phyloP scores from a whole-genome alignment of 1,139 yeast species.

The Suzukiozyma palmioleophila region DNA sequence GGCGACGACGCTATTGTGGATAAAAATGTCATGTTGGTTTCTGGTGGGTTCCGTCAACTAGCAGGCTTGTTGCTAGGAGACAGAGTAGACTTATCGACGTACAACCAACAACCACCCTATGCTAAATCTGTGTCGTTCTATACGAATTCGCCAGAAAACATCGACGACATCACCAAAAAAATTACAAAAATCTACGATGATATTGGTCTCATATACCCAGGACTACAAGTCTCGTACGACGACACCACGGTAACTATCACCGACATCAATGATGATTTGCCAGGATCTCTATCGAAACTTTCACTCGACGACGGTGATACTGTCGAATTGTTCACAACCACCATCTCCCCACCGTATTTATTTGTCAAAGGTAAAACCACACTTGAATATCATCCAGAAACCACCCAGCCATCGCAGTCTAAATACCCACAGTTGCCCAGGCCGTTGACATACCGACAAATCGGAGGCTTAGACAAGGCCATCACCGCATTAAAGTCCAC shows the following conservation, averaged over 20 bases:
- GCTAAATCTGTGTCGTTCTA: constrained; percentile 25
- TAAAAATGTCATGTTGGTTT: constrained; percentile 51
- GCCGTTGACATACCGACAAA: constrained; percentile 40
- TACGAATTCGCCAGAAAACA: not conserved
- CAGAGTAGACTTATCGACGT: constrained; percentile 49
- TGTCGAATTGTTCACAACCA: constrained; percentile 11
- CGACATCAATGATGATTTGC: constrained; percentile 21
- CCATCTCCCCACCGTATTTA: constrained; percentile 43
- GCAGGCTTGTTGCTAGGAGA: constrained; percentile 71
- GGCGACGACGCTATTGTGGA: constrained; percentile 38
- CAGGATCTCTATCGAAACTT: constrained; percentile 24
- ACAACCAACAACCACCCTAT: constrained; percentile 45
- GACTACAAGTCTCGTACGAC: constrained; percentile 26
- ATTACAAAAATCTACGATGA: constrained; percentile 41
- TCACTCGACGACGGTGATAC: constrained; percentile 13
- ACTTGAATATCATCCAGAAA: constrained; percentile 16
- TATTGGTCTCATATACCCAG: constrained; percentile 55
- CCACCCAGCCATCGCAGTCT: constrained; percentile 14
- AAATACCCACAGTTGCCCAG: constrained; percentile 41
- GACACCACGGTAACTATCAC: constrained; percentile 13
- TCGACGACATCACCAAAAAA: constrained; percentile 10
- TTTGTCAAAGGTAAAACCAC: constrained; percentile 37
- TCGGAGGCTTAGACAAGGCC: constrained; percentile 78
- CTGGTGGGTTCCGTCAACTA: constrained; percentile 45
- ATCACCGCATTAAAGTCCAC: constrained; percentile 59